These are phyloP conservation scores for Kregervanrija pseudodelftensis DNA, from an alignment of 805 yeast genomes.

Conservation along the genomic window DNA sequence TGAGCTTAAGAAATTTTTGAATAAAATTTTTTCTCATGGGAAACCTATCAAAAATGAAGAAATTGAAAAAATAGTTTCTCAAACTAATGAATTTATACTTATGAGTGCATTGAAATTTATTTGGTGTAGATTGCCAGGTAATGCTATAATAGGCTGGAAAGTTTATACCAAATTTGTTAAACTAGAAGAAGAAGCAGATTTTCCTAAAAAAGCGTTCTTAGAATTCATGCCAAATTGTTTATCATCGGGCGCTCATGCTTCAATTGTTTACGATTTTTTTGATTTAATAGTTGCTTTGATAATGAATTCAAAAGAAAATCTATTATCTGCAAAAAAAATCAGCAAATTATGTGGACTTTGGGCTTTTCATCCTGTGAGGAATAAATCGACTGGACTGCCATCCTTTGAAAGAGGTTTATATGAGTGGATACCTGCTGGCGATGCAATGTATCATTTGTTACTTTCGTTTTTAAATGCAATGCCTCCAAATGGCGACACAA, in stretches of 20 bases:
- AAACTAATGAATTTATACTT: slow-evolving; percentile 62
- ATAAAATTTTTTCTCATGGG: slow-evolving; percentile 45
- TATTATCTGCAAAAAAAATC: slow-evolving; percentile 72
- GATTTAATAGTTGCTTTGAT: slow-evolving; percentile 73
- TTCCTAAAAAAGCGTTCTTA: slow-evolving; percentile 66
- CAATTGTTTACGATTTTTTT: slow-evolving; percentile 81
- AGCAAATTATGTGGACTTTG: slow-evolving; percentile 79
- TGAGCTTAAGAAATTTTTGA: slow-evolving; percentile 50
- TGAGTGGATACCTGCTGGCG: slow-evolving; percentile 74
- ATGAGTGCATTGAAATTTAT: slow-evolving; percentile 71
- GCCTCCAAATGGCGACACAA: slow-evolving; percentile 52
- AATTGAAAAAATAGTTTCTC: slow-evolving; percentile 36
- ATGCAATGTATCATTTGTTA: slow-evolving; percentile 77
- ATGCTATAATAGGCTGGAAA: slow-evolving; percentile 81
- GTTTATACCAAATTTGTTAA: slow-evolving; percentile 64
- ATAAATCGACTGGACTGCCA: slow-evolving; percentile 30
- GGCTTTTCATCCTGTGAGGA: slow-evolving; percentile 54
- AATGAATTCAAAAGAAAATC: slow-evolving; percentile 70
- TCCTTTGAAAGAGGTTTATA: slow-evolving; percentile 63
- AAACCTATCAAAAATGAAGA: slow-evolving; percentile 33
- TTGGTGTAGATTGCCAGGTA: slow-evolving; percentile 80
- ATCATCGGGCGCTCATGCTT: slow-evolving; percentile 79
- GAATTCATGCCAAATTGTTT: slow-evolving; percentile 81
- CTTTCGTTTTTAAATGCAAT: slow-evolving; percentile 72
- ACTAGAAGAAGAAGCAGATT: slow-evolving; percentile 57